Evolutionary conservation across 352 stramenopile genomes (phyloP), one percentile per base, ranked within the genome.

Genomic region (Albugo laibachii): DNA sequence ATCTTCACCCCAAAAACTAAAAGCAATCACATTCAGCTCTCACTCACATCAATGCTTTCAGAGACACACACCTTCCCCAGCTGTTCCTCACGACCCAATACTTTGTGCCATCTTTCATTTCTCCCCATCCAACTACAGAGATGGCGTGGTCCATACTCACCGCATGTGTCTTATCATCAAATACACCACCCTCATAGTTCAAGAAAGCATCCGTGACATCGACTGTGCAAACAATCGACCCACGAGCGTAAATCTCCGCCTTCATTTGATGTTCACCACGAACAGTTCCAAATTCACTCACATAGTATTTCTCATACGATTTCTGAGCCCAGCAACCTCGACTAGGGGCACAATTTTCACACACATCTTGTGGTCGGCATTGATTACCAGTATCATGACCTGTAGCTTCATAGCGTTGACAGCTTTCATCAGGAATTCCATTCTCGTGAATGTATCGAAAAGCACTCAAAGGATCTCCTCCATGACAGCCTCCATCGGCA

Each of bases 51-150:
- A n/a, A n/a, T n/a, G n/a, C n/a, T n/a, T n/a, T n/a, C n/a, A n/a
- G n/a, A n/a, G n/a, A n/a, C n/a, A 54, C 38, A 15, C 84, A 92
- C 50, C 80, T 82, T 2, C 89, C 93, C 89, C 95, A 76, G 62
- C 78, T 80, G 87, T 98, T 96, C 42, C 95, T 85, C 36, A 97
- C 69, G 54, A 98, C 89, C 93, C 93, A 98, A 62, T 83, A 98
- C 20, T 78, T 71, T 24, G 83, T 60, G 48, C 68, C 66, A 51
- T 81, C 45, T 53, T 95, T 85, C 8, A 8, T 10, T 11, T 79
- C 72, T 39, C 93, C 94, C 87, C 91, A 99, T 19, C 93, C 94
- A 0, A 96, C 86, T 55, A 98, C 92, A 2, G 83, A 94, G 56
- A 98, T 95, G 43, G 92, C 88, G 57, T 99, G 81, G 49, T 89